Conservation (phyloP, 179 eudicot genomes). For the Pouteria campechiana region DNA sequence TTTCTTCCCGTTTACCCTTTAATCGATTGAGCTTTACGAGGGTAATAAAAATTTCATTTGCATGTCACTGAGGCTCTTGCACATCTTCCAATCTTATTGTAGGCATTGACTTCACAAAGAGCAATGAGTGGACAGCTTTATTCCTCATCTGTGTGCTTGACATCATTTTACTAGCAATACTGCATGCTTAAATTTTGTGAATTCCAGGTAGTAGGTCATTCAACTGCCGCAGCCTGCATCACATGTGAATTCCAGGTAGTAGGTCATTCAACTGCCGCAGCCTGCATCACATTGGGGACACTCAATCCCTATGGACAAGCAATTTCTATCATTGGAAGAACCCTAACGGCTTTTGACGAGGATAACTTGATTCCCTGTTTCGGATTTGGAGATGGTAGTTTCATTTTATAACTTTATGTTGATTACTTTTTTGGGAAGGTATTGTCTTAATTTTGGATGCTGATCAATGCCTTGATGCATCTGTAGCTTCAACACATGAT, state of each 20-base stretch:
- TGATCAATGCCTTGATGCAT: conserved; percentile 1
- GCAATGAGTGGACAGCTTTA: conserved; percentile 14
- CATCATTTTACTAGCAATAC: not conserved
- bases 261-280: conserved; percentile 4
- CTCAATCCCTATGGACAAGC: conserved; percentile 11
- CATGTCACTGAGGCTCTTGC: conserved; percentile 6
- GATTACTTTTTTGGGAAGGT: not conserved
- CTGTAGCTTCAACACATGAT: conserved; percentile 15
- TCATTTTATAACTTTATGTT: not conserved
- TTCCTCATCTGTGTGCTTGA: not conserved
- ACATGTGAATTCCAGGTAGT: too few species aligned
- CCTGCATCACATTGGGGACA: conserved; percentile 6
- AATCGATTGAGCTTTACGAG: too few species aligned
- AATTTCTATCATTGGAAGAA: conserved; percentile 9
- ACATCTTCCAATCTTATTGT: conserved; percentile 10
- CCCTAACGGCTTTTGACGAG: conserved; percentile 10
- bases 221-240: conserved; percentile 21
- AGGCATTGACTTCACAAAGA: conserved; percentile 14
- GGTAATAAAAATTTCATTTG: too few species aligned
- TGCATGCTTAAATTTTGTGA: not conserved
- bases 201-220: conserved; percentile 19
- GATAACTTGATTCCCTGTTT: conserved; percentile 10
- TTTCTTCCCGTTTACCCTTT: too few species aligned
- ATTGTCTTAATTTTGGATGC: not conserved
- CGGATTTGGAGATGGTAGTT: conserved; percentile 11